Evolutionary conservation across 2,329 filamentous ascomycete genomes (phyloP), one percentile per base, ranked within the genome.

Genomic region (Pyricularia sp.): DNA sequence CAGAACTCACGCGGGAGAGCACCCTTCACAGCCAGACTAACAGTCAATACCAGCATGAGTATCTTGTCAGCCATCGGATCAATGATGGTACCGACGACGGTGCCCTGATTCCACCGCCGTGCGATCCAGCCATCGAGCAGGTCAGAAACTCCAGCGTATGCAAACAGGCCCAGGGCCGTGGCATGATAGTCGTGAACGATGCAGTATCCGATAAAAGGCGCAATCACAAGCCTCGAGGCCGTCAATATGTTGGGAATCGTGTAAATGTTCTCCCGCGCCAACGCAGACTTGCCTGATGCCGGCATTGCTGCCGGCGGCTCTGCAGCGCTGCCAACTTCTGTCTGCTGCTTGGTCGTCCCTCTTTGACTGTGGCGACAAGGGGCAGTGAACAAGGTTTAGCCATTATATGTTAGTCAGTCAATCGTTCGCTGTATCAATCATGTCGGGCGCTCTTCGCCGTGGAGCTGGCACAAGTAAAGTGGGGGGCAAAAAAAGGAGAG

Each of bases 31-130:
- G 94, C 93, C 64, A 98, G 81, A 72, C 92, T 93, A 14, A 94
- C 89, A 0, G 94, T 96, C 74, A 97, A 80, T 69, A 97, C 88
- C 0, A 94, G 97, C 95, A 99, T 98, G 72, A 99, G 85, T 10
- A 88, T 86, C 81, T 99, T 99, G 80, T 99, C 95, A 3, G 95
- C 95, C 91, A 97, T 95, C 6, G 95, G 95, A 75, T 97, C 94
- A 71, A 99, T 93, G 33, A 99, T 88, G 68, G 92, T 96, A 68
- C 95, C 95, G 11, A 98, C 93, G 1, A 99, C 94, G 0, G 95
- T 98, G 78, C 95, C 91, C 69, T 93, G 85, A 67, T 94, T 90
- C 88, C 91, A 98, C 70, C 85, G 86, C 59, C 95, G 88, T 30
- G 95, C 95, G 74, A 99, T 95, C 85, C 90, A 98, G 69, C 95